These are phyloP conservation scores for Venturia aucupariae DNA, from an alignment of 2,329 filamentous ascomycete genomes.

Conservation along the genomic window DNA sequence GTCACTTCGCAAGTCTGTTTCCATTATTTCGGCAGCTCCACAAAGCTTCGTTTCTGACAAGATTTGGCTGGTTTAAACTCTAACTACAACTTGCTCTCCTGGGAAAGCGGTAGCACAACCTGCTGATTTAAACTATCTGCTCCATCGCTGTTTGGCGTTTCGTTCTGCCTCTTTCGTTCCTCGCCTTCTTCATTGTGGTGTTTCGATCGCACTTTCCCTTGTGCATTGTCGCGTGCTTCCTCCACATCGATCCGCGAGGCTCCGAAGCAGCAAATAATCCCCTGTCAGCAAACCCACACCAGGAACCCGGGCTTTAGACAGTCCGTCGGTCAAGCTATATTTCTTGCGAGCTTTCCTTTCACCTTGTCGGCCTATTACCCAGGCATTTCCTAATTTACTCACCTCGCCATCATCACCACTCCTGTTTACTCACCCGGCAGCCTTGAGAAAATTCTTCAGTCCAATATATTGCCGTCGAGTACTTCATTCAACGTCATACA, in stretches of 20 bases:
- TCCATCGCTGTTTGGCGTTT: background rate
- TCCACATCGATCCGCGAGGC: background rate
- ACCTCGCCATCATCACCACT: background rate
- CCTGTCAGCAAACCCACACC: background rate
- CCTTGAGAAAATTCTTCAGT: background rate
- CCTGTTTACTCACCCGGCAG: background rate
- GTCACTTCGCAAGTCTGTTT: background rate
- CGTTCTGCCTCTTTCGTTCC: background rate
- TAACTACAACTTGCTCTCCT: background rate
- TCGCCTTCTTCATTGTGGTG: background rate
- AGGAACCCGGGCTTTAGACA: background rate
- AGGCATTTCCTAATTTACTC: background rate
- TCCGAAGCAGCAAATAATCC: conserved; percentile 1
- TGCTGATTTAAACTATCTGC: background rate
- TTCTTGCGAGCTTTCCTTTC: background rate
- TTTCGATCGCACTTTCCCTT: background rate
- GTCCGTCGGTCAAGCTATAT: background rate
- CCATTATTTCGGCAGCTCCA: background rate
- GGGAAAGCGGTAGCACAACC: background rate
- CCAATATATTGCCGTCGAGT: background rate
- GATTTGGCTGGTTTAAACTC: background rate
- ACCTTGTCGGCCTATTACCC: background rate
- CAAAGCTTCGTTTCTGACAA: background rate
- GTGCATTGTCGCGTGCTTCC: conserved; percentile 3
- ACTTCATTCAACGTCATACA: background rate